Base-by-base conservation (phyloP, 2,329 filamentous ascomycete genomes). In the Apiospora koreana region DNA sequence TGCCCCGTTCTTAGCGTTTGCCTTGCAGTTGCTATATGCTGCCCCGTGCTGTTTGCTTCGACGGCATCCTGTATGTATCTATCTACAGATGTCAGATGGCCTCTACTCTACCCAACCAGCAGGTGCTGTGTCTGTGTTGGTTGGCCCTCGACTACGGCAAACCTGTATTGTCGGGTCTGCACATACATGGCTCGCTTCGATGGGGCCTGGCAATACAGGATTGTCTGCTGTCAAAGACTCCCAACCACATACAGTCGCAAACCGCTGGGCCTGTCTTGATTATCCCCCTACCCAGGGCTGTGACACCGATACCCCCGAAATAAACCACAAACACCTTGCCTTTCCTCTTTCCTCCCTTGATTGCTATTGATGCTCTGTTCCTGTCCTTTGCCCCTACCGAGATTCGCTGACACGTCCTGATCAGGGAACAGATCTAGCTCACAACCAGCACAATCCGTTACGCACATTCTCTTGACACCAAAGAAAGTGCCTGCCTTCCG, bases 1-100 rank as follows among this genome's bases (percentile, higher is more conserved):
- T 71, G 70, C 70, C 70, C 70, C 67, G 70, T 71, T 70, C 54
- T 67, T 71, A 71, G 70, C 70, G 70, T 68, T 71, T 67, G 68
- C 31, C 69, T 67, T 54, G 65, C 66, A 54, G 43, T 54, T 68
- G 45, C 66, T 48, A 23, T 48, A 38, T 42, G 48, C 42, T 71
- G 68, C 68, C 69, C 65, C 45, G 67, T 71, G 70, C 68, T 69
- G 69, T 67, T 35, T 54, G 31, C 50, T 10, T 43, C 42, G 38
- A 43, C 64, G 23, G 12, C 64, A 66, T 45, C 64, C 31, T 43
- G 64, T 43, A 58, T 28, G 31, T 67, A 43, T 69, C 45, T 23
- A 67, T 67, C 62, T 42, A n/a, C 45, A 67, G 45, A 46, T 69
- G 38, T 41, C 46, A 43, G 14, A 65, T 42, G 41, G 14, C 38